Percentiles rank a stretch among this genome's conserved stretches.
phyloP scores from a whole-genome alignment of 2,329 filamentous ascomycete species.

The Scorias spongiosa region DNA sequence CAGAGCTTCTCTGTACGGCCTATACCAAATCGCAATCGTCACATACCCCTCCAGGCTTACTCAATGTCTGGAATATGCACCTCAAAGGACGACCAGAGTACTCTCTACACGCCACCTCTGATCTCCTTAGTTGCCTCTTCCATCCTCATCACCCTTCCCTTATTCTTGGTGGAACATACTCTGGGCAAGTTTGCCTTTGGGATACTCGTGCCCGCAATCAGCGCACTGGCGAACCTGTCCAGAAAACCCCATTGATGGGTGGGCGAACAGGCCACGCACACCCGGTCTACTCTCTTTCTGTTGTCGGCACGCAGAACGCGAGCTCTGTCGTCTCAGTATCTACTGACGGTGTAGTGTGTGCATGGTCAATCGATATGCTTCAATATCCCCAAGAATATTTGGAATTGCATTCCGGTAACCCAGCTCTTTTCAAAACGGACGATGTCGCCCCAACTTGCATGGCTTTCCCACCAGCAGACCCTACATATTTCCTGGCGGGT shows the following conservation, averaged over 20 bases:
- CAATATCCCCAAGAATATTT: conserved; percentile 91
- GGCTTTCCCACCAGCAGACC: conserved; percentile 86
- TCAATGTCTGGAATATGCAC: conserved; percentile 95
- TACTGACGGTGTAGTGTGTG: conserved; percentile 90
- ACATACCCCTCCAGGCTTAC: conserved; percentile 76
- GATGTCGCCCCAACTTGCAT: conserved; percentile 90
- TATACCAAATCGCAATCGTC: conserved; percentile 61
- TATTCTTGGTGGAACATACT: conserved; percentile 91
- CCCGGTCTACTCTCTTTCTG: conserved; percentile 86
- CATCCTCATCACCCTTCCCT: conserved; percentile 97
- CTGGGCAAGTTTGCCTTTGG: conserved; percentile 91
- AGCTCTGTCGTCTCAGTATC: conserved; percentile 97
- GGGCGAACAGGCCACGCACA: conserved; percentile 72
- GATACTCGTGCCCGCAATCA: conserved; percentile 66
- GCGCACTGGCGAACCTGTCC: conserved; percentile 58
- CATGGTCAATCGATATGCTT: conserved; percentile 96
- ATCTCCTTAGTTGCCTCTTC: conserved; percentile 89
- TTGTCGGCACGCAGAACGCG: conserved; percentile 94
- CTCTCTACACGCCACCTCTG: conserved; percentile 88
- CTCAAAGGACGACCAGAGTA: conserved; percentile 91
- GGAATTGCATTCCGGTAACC: conserved; percentile 69
- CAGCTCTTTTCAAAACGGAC: conserved; percentile 59
- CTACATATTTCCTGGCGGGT: conserved; percentile 92
- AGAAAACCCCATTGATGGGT: conserved; percentile 89
- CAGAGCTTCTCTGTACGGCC: conserved; percentile 79